A percentile compares a stretch with the other conserved stretches of the same genome.
Conservation (phyloP, 2,329 filamentous ascomycete genomes). For the Beauveria sp. region DNA sequence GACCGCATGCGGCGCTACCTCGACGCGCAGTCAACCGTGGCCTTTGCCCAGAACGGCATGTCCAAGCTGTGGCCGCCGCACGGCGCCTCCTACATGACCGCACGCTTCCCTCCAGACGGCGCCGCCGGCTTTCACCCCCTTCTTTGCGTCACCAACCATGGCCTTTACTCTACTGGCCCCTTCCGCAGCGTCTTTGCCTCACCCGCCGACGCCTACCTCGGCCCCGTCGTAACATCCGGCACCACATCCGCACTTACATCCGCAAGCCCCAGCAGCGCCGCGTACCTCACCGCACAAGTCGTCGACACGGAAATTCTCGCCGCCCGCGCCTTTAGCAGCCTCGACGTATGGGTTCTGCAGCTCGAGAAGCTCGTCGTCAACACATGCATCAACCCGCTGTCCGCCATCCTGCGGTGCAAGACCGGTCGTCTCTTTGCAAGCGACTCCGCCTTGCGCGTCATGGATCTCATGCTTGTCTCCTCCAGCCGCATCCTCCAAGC, state of each 20-base stretch:
- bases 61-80: conserved; percentile 54
- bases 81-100: conserved; percentile 33
- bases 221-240: conserved; percentile 29
- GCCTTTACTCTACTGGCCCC: conserved; percentile 40
- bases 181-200: conserved; percentile 48
- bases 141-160: conserved; percentile 54
- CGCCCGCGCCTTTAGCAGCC: conserved; percentile 29
- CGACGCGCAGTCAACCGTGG: conserved; percentile 59
- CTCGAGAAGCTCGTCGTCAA: conserved; percentile 83
- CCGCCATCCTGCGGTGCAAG: conserved; percentile 64
- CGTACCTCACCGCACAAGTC: conserved; percentile 36
- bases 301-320: conserved; percentile 34
- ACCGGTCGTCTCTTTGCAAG: conserved; percentile 68
- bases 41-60: conserved; percentile 85
- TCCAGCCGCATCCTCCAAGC: conserved; percentile 63
- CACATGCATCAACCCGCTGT: conserved; percentile 76
- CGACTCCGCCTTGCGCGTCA: conserved; percentile 44
- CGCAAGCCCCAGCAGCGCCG: conserved; percentile 5
- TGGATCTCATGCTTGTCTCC: conserved; percentile 66
- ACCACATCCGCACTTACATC: not conserved
- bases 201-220: conserved; percentile 39
- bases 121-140: conserved; percentile 57
- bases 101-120: conserved; percentile 29
- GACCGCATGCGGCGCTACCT: conserved; percentile 54
- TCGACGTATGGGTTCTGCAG: conserved; percentile 53